Percentiles rank a stretch among this genome's conserved stretches.
These are phyloP conservation scores for Aspergillus transmontanensis DNA, from an alignment of 2,329 filamentous ascomycete genomes.

Conservation along the genomic window DNA sequence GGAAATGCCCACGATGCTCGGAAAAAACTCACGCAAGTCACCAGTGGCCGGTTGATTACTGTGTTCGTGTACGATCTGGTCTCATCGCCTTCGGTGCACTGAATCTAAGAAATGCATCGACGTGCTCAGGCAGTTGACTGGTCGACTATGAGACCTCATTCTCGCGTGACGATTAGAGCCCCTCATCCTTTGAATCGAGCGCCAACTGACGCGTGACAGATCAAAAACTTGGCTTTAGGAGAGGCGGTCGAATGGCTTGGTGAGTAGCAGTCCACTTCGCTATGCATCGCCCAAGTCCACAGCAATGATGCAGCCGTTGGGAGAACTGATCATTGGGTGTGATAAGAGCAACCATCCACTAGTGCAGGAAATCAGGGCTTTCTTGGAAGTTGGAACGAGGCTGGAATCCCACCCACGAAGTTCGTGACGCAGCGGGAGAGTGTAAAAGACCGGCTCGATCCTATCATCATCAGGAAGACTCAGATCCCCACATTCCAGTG, in stretches of 20 bases:
- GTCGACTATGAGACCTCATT: slow-evolving; percentile 15
- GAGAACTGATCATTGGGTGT: slow-evolving; percentile 4
- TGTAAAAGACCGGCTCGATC: background rate
- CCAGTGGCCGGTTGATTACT: slow-evolving; percentile 1
- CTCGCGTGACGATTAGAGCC: slow-evolving; percentile 11
- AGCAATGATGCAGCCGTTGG: slow-evolving; percentile 9
- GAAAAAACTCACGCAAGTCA: slow-evolving; percentile 12
- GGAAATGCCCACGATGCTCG: slow-evolving; percentile 15
- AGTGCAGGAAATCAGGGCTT: background rate
- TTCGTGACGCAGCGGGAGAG: background rate
- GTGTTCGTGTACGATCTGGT: background rate
- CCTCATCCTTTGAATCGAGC: slow-evolving; percentile 10
- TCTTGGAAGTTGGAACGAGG: background rate
- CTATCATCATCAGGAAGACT: slow-evolving; percentile 2
- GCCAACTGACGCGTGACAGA: slow-evolving; percentile 35
- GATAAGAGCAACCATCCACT: slow-evolving; percentile 1
- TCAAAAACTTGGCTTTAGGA: slow-evolving; percentile 24
- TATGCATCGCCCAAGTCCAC: background rate
- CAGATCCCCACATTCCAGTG: slow-evolving; percentile 19
- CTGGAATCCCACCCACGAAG: background rate
- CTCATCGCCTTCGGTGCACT: background rate
- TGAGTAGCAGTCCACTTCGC: background rate
- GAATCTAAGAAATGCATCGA: background rate
- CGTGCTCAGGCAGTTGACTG: slow-evolving; percentile 13
- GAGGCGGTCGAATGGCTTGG: slow-evolving; percentile 1